Percentiles rank a stretch among this genome's conserved stretches.
Evolutionary conservation across 306 rosid genomes (phyloP).

Genomic region (Begonia peltatifolia): DNA sequence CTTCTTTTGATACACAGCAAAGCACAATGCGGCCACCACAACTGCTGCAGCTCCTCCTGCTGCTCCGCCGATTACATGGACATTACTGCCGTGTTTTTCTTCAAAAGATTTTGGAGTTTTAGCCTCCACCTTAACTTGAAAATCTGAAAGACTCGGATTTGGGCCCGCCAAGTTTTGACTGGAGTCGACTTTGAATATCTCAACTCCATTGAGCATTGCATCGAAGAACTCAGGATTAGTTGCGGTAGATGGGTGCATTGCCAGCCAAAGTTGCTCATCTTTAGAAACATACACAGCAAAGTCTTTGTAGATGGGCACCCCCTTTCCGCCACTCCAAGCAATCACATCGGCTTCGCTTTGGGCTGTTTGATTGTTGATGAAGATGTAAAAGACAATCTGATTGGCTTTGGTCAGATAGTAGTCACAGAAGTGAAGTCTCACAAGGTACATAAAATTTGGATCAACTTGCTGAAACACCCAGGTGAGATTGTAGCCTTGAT

Average conservation of each 20-base stretch:
- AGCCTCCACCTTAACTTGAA: constrained; percentile 19
- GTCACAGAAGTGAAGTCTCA: constrained; percentile 41
- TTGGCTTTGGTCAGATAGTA: constrained; percentile 12
- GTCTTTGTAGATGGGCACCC: constrained; percentile 20
- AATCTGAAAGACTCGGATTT: constrained; percentile 22
- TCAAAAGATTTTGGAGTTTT: constrained; percentile 4
- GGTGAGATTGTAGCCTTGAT: constrained; percentile 20
- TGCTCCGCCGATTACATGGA: constrained; percentile 31
- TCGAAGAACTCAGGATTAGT: constrained; percentile 19
- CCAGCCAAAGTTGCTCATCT: constrained; percentile 24
- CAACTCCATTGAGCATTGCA: constrained; percentile 25
- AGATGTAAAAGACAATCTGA: constrained; percentile 22
- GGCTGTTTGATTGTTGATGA: constrained; percentile 32
- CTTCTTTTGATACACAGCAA: constrained; percentile 31
- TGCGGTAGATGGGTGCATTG: constrained; percentile 15
- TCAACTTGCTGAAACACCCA: constrained; percentile 34
- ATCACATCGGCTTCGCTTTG: constrained; percentile 19
- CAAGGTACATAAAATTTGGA: constrained; percentile 31
- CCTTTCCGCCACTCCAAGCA: constrained; percentile 22
- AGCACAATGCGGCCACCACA: constrained; percentile 28
- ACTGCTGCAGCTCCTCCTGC: constrained; percentile 40
- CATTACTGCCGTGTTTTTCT: constrained; percentile 2
- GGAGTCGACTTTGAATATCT: constrained; percentile 28
- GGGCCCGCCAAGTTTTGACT: constrained; percentile 27
- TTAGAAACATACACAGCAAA: constrained; percentile 8